Percentiles rank a stretch among this genome's conserved stretches.
phyloP scores from a whole-genome alignment of 2,329 filamentous ascomycete species.

The Xylariaceae sp. region DNA sequence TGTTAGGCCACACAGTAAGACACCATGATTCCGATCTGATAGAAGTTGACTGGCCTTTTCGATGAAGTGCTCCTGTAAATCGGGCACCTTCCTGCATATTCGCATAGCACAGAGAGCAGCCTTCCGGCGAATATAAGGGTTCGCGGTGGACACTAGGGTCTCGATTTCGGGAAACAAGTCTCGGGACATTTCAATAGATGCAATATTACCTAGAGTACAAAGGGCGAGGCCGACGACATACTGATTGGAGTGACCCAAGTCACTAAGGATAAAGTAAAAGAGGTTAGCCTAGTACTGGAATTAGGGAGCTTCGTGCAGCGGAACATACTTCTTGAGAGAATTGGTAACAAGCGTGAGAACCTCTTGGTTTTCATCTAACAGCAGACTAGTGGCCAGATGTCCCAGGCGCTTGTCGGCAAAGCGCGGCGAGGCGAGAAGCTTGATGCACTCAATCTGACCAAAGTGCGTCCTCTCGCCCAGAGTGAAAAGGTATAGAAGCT shows the following conservation, averaged over 20 bases:
- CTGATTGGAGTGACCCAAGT: slow-evolving; percentile 95
- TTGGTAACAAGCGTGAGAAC: slow-evolving; percentile 97
- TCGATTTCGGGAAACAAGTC: slow-evolving; percentile 97
- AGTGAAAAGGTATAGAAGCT: slow-evolving; percentile 97
- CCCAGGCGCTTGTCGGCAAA: slow-evolving; percentile 98
- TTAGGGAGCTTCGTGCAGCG: not conserved
- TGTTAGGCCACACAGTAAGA: slow-evolving; percentile 89
- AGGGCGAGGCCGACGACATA: slow-evolving; percentile 97
- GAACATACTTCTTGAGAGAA: slow-evolving; percentile 87
- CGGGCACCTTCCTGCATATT: slow-evolving; percentile 97
- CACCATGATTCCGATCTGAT: slow-evolving; percentile 93
- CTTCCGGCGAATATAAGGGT: slow-evolving; percentile 98
- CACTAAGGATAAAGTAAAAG: slow-evolving; percentile 58
- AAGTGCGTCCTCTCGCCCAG: slow-evolving; percentile 97
- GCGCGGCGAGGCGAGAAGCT: slow-evolving; percentile 92
- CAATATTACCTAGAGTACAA: slow-evolving; percentile 96
- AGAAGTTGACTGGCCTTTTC: slow-evolving; percentile 90
- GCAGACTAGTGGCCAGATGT: slow-evolving; percentile 92
- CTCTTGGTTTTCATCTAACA: slow-evolving; percentile 98
- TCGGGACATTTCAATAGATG: slow-evolving; percentile 96
- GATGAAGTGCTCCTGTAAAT: slow-evolving; percentile 94
- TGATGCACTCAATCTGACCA: slow-evolving; percentile 98
- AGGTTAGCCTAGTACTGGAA: slow-evolving; percentile 42
- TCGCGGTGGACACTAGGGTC: slow-evolving; percentile 85
- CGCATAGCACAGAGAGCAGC: slow-evolving; percentile 98